Evolutionary conservation across 2,329 filamentous ascomycete genomes (phyloP).

Genomic region (Fusarium palustre): DNA sequence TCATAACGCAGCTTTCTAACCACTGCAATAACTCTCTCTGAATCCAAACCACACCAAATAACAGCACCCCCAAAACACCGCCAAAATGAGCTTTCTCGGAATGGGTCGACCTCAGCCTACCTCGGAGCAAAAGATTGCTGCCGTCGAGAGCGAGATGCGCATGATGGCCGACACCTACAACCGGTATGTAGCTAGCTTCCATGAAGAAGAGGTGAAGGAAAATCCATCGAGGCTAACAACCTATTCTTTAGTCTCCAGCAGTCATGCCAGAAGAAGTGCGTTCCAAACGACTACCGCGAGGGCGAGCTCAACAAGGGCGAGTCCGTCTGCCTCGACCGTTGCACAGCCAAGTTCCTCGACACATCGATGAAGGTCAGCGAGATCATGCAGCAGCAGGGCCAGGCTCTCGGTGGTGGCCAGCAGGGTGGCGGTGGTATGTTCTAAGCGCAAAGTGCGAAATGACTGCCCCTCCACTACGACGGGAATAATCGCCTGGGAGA

Average conservation of each 20-base stretch:
- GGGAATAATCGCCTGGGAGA: constrained; percentile 6
- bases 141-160: constrained; percentile 96
- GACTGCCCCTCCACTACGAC: neutral
- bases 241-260: constrained; percentile 74
- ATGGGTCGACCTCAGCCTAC: constrained; percentile 80
- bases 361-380: constrained; percentile 98
- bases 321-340: constrained; percentile 97
- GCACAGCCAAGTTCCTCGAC: constrained; percentile 98
- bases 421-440: constrained; percentile 52
- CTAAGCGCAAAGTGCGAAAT: constrained; percentile 26
- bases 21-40: constrained; percentile 1
- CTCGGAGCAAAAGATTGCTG: constrained; percentile 96
- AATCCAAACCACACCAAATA: neutral
- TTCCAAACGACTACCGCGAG: constrained; percentile 93
- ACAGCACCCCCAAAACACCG: constrained; percentile 26
- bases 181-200: constrained; percentile 69
- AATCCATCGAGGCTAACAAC: neutral
- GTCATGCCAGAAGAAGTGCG: constrained; percentile 93
- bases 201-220: neutral
- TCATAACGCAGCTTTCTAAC: constrained; percentile 27
- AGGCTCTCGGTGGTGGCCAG: constrained; percentile 64
- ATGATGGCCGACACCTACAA: constrained; percentile 98
- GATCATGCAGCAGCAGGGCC: constrained; percentile 91
- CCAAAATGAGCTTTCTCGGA: constrained; percentile 60
- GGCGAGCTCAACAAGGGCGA: constrained; percentile 98